Conservation (phyloP, 148 eudicot genomes). For the Chenopodium album region DNA sequence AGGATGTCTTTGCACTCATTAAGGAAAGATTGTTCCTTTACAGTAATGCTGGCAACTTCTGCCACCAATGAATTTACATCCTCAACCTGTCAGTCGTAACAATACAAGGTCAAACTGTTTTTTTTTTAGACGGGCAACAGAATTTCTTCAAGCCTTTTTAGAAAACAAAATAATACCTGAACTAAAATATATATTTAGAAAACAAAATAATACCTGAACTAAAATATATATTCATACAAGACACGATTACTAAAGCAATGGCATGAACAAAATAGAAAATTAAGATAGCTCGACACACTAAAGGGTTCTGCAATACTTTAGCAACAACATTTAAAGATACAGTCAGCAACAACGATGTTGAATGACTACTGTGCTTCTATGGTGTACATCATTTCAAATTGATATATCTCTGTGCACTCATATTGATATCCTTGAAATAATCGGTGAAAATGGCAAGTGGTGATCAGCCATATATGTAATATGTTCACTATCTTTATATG, state of each 20-base stretch:
- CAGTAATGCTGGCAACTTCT: constrained; percentile 49
- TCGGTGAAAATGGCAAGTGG: no score
- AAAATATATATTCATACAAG: not conserved
- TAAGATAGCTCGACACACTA: no score
- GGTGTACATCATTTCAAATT: no score
- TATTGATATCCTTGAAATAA: no score
- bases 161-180: not conserved
- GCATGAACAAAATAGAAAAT: not conserved
- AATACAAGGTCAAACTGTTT: not conserved
- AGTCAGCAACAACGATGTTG: no score
- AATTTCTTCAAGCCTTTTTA: not conserved
- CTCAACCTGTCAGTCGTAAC: constrained; percentile 51
- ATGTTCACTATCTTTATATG: no score
- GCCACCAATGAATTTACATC: constrained; percentile 44
- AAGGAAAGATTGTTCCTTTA: constrained; percentile 51
- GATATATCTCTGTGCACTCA: no score
- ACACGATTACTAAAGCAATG: not conserved
- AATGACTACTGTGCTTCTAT: no score
- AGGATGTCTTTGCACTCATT: constrained; percentile 60
- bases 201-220: not conserved
- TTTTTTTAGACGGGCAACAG: not conserved
- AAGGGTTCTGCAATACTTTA: no score
- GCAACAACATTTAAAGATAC: no score
- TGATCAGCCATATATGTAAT: no score
- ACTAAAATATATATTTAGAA: not conserved